A percentile compares a stretch with the other conserved stretches of the same genome.
Evolutionary conservation across 306 rosid species (phyloP).

Genomic region (Cotoneaster glaucophyllus): DNA sequence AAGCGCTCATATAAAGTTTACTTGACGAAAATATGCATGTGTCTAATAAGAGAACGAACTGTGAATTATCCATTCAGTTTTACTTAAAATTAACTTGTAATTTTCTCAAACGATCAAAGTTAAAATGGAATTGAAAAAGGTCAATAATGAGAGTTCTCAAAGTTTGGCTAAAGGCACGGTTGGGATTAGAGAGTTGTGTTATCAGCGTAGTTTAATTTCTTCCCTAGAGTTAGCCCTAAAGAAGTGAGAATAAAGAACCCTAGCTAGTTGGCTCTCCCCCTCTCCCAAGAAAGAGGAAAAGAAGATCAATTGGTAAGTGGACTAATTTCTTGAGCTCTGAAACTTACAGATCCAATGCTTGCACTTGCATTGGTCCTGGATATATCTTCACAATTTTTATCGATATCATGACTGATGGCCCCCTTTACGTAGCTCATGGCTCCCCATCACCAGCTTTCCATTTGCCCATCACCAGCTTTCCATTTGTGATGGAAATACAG

Average conservation of each 20-base stretch:
- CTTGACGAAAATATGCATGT: neutral
- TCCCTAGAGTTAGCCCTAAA: neutral
- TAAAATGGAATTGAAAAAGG: neutral
- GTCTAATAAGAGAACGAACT: neutral
- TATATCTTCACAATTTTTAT: slow-evolving; percentile 10
- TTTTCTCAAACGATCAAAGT: neutral
- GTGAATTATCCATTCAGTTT: too few species aligned
- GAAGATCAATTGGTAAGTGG: slow-evolving; percentile 10
- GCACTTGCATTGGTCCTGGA: neutral
- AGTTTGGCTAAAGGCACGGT: neutral
- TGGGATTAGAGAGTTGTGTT: neutral
- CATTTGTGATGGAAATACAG: neutral
- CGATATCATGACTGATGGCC: neutral
- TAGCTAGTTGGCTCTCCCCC: neutral
- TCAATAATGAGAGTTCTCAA: neutral
- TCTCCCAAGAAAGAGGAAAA: neutral
- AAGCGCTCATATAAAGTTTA: neutral
- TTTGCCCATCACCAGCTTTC: neutral
- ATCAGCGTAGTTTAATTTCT: neutral
- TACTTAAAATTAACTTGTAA: neutral
- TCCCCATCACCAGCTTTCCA: neutral
- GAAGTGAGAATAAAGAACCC: neutral
- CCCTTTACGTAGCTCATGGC: neutral
- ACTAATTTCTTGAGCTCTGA: slow-evolving; percentile 26
- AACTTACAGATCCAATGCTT: slow-evolving; percentile 33